Base-by-base conservation (phyloP, 1,284 basidiomycete species). In the Irpex rosettiformis region DNA sequence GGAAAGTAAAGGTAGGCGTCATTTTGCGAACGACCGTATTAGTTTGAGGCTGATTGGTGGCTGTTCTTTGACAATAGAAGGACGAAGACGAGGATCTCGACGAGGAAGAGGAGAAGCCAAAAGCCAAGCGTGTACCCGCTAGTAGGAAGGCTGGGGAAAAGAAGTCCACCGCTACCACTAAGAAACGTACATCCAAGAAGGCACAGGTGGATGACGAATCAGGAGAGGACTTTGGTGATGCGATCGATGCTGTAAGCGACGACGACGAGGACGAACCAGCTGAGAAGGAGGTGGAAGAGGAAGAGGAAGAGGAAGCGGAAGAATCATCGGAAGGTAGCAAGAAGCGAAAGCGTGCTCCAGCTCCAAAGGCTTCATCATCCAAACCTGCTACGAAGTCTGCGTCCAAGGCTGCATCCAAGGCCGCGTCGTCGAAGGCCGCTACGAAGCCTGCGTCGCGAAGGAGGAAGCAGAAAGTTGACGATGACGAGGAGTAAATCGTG, bases 31-130 rank as follows among this genome's bases (percentile, higher is more conserved):
- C n/a, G n/a, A n/a, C n/a, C n/a, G n/a, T n/a, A n/a, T n/a, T n/a
- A n/a, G n/a, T n/a, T n/a, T n/a, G n/a, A n/a, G n/a, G n/a, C n/a
- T n/a, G n/a, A n/a, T n/a, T n/a, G n/a, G 60, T 55, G 30, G 24
- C 4, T 22, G 18, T 43, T 11, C 13, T 6, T 42, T 27, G 6
- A 3, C 18, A 30, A 6, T 25, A 56, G 43, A 24, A 21, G 0
- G 24, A 71, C 57, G 59, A 57, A 28, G 67, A 67, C 4, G 67
- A 69, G 8, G 67, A 67, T 30, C 64, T 66, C 37, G 73, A 75
- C 22, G 76, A 73, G 3, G 73, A 73, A 29, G 79, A 78, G 61
- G 79, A 81, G 62, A 70, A 70, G 65, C 72, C 70, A 21, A 75
- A 73, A 64, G 64, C 65, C 48, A 70, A 74, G 42, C 64, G 65